Conservation (phyloP, 805 yeast genomes). For the Candida maris region DNA sequence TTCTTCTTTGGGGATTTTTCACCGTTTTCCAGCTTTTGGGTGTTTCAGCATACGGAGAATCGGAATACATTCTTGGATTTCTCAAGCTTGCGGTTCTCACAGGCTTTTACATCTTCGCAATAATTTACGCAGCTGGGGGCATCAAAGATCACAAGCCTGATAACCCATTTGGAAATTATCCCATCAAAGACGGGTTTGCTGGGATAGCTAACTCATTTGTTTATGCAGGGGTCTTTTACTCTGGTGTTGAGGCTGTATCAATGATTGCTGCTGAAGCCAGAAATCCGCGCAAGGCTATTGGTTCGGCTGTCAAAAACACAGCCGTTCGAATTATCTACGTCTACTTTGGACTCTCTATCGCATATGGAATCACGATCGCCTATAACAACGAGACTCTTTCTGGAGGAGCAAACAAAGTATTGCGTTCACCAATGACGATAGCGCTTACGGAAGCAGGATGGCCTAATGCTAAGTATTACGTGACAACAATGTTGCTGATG, state of each 20-base stretch:
- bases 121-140: conserved; percentile 43
- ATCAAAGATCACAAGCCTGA: conserved; percentile 30
- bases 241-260: conserved; percentile 56
- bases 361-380: conserved; percentile 55
- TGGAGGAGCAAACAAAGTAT: conserved; percentile 25
- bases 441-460: conserved; percentile 45
- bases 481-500: conserved; percentile 52
- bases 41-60: conserved; percentile 54
- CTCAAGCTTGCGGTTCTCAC: conserved; percentile 43
- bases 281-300: conserved; percentile 52
- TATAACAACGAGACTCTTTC: conserved; percentile 47
- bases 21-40: conserved; percentile 48
- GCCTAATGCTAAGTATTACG: conserved; percentile 33
- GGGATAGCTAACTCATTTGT: conserved; percentile 54
- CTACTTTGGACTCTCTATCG: conserved; percentile 50
- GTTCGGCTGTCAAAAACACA: conserved; percentile 50
- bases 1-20: conserved; percentile 51
- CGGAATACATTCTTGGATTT: conserved; percentile 52
- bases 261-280: conserved; percentile 55
- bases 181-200: conserved; percentile 45
- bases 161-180: conserved; percentile 31
- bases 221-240: conserved; percentile 56
- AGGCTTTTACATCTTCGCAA: conserved; percentile 50
- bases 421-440: conserved; percentile 42
- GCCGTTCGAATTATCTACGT: conserved; percentile 51